phyloP scores from a whole-genome alignment of 1,139 yeast genomes.

The Blastobotrys malaysiensis region DNA sequence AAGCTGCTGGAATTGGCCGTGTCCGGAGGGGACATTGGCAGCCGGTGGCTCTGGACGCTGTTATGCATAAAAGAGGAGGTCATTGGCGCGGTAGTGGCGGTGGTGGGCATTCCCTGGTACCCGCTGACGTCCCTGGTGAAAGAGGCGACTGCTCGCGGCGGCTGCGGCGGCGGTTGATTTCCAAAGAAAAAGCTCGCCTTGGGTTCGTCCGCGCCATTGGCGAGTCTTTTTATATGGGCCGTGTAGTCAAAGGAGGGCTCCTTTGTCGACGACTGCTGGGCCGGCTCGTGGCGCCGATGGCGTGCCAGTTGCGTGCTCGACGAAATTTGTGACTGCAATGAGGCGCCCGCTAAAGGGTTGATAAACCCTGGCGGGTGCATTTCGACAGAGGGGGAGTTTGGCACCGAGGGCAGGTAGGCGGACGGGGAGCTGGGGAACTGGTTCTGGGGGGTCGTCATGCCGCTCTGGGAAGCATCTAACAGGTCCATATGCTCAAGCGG shows the following conservation, averaged over 20 bases:
- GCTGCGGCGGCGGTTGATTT: too few relatives aligned
- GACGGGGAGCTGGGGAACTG: neutral
- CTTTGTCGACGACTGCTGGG: neutral
- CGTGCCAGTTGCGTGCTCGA: neutral
- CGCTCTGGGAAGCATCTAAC: neutral
- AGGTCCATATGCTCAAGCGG: neutral
- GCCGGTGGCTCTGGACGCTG: neutral
- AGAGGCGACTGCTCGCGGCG: too few relatives aligned
- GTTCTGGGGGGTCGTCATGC: neutral
- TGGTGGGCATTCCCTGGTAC: neutral
- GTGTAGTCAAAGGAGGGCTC: neutral
- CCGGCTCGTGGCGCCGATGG: neutral
- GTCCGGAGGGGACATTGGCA: neutral
- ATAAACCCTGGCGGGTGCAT: neutral
- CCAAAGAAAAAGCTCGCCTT: too few relatives aligned
- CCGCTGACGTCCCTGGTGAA: too few relatives aligned
- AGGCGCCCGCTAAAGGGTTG: neutral
- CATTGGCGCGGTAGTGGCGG: neutral
- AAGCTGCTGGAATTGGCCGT: slow-evolving; percentile 16
- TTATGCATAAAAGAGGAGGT: neutral
- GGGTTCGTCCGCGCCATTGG: too few relatives aligned
- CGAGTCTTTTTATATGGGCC: neutral
- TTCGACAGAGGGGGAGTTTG: neutral
- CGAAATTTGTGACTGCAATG: neutral
- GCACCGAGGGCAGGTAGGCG: neutral